Percentiles rank a stretch among this genome's conserved stretches.
Evolutionary conservation across 2,329 filamentous ascomycete genomes (phyloP).

Genomic region (Pestalotiopsis fici): DNA sequence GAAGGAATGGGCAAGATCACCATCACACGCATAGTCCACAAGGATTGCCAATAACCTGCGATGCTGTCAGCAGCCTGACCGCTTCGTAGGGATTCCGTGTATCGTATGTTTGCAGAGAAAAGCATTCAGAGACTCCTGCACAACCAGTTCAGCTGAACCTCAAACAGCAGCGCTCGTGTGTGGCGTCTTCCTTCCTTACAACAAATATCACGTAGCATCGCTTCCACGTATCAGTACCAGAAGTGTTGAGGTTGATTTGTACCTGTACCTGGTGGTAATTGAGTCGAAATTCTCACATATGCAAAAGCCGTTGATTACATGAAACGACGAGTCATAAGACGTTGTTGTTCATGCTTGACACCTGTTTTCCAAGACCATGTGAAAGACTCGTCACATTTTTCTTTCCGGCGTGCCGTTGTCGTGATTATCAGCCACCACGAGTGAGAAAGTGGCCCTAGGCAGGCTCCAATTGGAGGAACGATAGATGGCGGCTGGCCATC

Average conservation of each 20-base stretch:
- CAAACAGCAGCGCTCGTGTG: no score
- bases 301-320: background rate
- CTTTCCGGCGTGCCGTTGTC: background rate
- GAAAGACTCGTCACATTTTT: background rate
- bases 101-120: no score
- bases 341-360: background rate
- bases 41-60: background rate
- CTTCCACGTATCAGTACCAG: no score
- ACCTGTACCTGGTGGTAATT: background rate
- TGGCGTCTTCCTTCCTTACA: no score
- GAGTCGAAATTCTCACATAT: background rate
- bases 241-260: no score
- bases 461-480: background rate
- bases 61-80: background rate
- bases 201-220: no score
- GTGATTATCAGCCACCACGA: background rate
- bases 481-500: background rate
- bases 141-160: no score
- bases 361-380: background rate
- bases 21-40: no score
- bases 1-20: no score
- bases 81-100: no score
- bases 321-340: background rate
- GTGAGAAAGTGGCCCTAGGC: background rate
- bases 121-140: no score